phyloP scores from a whole-genome alignment of 345 rosid species.

The Ceriops zippeliana region DNA sequence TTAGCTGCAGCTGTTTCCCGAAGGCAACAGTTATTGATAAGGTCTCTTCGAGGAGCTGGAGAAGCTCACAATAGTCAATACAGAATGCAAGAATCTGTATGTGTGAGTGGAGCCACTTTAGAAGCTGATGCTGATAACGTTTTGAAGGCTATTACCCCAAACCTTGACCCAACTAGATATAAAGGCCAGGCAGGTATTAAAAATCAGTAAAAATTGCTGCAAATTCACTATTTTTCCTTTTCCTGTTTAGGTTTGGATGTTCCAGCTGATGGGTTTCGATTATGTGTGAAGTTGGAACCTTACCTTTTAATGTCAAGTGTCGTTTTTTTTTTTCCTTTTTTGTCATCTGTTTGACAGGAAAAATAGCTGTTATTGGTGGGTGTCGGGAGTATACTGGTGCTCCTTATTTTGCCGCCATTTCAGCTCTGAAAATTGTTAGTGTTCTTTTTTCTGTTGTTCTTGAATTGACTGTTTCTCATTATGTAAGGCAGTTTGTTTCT shows the following conservation, averaged over 20 bases:
- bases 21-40: conserved; percentile 64
- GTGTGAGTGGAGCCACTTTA: conserved; percentile 24
- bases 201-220: background rate
- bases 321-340: background rate
- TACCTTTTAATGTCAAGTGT: conserved; percentile 1
- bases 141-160: conserved; percentile 61
- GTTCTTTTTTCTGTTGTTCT: background rate
- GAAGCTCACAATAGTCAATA: conserved; percentile 21
- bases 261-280: background rate
- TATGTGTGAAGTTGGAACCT: background rate
- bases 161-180: conserved; percentile 55
- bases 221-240: background rate
- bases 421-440: conserved; percentile 87
- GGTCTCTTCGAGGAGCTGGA: conserved; percentile 40
- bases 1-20: conserved; percentile 41
- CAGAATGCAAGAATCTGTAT: conserved; percentile 40
- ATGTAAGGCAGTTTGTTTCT: too few species aligned
- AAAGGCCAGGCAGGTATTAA: conserved; percentile 95
- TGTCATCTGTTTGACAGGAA: conserved; percentile 44
- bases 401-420: conserved; percentile 95
- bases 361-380: conserved; percentile 92
- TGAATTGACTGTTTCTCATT: background rate
- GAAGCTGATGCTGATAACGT: conserved; percentile 70
- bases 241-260: background rate
- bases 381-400: conserved; percentile 99